Evolutionary conservation across 306 rosid genomes (phyloP).

Genomic region (Cicer yamashitae): DNA sequence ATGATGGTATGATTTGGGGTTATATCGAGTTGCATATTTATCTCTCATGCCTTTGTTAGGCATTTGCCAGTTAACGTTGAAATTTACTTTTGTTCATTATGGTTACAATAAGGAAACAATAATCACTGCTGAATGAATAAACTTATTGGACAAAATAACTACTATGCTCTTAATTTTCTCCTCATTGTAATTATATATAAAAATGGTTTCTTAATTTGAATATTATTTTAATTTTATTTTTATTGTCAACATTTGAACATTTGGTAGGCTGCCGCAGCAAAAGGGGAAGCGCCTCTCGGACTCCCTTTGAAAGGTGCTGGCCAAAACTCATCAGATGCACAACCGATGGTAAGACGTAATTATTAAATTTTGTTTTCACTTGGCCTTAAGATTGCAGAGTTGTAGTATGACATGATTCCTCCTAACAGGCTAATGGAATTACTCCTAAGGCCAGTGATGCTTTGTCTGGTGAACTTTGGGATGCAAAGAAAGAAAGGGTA

Average conservation of each 20-base stretch:
- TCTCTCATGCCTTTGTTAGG: not conserved
- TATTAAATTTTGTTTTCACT: conserved; percentile 38
- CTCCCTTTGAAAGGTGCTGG: conserved; percentile 98
- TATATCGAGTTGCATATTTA: not conserved
- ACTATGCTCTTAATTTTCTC: not conserved
- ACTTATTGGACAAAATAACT: conserved; percentile 16
- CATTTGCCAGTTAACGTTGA: conserved; percentile 21
- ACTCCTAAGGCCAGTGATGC: conserved; percentile 93
- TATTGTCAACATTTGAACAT: conserved; percentile 41
- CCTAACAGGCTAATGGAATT: conserved; percentile 75
- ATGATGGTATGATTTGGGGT: conserved; percentile 23
- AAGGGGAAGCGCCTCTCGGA: conserved; percentile 99
- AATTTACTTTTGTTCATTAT: not conserved
- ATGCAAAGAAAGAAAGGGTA: conserved; percentile 87
- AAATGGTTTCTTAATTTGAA: conserved; percentile 19
- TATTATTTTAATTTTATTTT: conserved; percentile 1
- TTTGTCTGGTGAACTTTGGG: conserved; percentile 98
- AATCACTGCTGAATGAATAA: conserved; percentile 18
- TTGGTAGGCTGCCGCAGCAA: conserved; percentile 97
- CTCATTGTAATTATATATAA: conserved; percentile 4
- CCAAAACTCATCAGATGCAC: conserved; percentile 92
- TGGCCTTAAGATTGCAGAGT: conserved; percentile 22
- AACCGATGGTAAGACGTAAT: conserved; percentile 59
- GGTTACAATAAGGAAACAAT: conserved; percentile 7
- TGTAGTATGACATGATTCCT: conserved; percentile 39